phyloP scores from a whole-genome alignment of 139 green algal species.

The Ulvella scutata region DNA sequence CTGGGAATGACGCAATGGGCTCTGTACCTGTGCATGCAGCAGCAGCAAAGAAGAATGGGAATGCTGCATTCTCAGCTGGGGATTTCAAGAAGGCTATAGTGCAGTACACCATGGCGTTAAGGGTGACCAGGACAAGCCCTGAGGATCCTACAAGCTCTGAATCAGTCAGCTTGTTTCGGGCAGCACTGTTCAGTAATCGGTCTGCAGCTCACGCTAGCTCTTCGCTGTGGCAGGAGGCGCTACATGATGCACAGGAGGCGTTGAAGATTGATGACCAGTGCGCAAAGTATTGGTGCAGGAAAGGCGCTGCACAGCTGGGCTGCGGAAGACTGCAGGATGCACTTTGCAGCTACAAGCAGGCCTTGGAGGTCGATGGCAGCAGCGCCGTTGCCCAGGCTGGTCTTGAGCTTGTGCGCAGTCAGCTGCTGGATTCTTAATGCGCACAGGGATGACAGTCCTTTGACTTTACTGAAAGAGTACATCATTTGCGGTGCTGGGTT shows the following conservation, averaged over 20 bases:
- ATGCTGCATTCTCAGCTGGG: conserved; percentile 16
- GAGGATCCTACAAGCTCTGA: too few species aligned
- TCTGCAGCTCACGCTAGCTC: conserved; percentile 16
- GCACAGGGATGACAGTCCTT: too few species aligned
- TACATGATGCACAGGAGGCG: conserved; percentile 14
- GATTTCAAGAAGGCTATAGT: conserved; percentile 26
- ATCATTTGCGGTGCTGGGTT: too few species aligned
- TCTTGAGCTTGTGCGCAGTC: too few species aligned
- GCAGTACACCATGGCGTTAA: conserved; percentile 32
- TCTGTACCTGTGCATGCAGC: too few species aligned
- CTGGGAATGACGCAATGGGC: too few species aligned
- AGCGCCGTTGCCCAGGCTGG: background rate
- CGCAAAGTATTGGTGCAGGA: conserved; percentile 20
- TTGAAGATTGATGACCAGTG: conserved; percentile 12
- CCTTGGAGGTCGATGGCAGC: conserved; percentile 5
- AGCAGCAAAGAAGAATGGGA: conserved; percentile 23
- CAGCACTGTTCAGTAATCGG: conserved; percentile 34
- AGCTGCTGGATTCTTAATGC: too few species aligned
- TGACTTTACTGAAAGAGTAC: too few species aligned
- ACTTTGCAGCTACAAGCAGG: conserved; percentile 15
- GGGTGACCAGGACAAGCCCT: conserved; percentile 8
- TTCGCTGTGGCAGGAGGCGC: conserved; percentile 18
- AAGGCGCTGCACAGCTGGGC: conserved; percentile 22
- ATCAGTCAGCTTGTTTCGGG: too few species aligned
- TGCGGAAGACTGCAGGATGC: conserved; percentile 17